Evolutionary conservation across 2,329 filamentous ascomycete genomes (phyloP), one percentile per base, ranked within the genome.

Genomic region (Stachybotrys echinatus): DNA sequence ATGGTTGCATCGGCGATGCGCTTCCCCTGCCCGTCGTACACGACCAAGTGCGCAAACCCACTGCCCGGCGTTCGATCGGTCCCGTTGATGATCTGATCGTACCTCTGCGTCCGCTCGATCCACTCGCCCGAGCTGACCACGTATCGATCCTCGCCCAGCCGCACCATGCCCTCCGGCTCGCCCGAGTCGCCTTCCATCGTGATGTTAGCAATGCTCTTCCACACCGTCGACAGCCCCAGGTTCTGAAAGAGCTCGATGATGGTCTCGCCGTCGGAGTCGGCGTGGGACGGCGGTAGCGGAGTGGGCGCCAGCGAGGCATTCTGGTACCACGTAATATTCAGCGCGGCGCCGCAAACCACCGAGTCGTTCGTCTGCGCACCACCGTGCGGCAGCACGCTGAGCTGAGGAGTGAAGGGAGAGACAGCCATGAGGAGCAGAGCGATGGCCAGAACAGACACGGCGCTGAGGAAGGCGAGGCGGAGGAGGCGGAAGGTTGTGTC

Each of bases 131-230:
- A 66, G 20, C 68, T 71, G 38, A 78, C 64, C 51, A 76, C 64
- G 49, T 71, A 75, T 17, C 73, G 70, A 40, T 75, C 65, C 19
- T 65, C 53, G 6, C 68, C 65, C 1, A 77, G 54, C 4, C 71
- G 67, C 12, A 74, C 66, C 44, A 77, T 70, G 4, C 75, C 74
- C 52, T 78, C 75, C 2, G 75, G 74, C 50, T 77, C 75, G 53
- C 70, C 74, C 1, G 69, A 70, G 50, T 76, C 68, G 23, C 71
- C 74, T 48, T 76, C 62, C 34, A 77, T 67, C 6, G 54, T 61
- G 23, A 75, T 61, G 18, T 70, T 72, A 8, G 65, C 65, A 3
- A 77, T 58, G 19, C 69, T 65, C 4, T 63, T 70, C 73, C 73
- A 75, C 2, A 57, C 54, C 1, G 73, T 75, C 1, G 68, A 66